Conservation (phyloP, 2,329 filamentous ascomycete genomes). For the Sporothrix brunneoviolacea region DNA sequence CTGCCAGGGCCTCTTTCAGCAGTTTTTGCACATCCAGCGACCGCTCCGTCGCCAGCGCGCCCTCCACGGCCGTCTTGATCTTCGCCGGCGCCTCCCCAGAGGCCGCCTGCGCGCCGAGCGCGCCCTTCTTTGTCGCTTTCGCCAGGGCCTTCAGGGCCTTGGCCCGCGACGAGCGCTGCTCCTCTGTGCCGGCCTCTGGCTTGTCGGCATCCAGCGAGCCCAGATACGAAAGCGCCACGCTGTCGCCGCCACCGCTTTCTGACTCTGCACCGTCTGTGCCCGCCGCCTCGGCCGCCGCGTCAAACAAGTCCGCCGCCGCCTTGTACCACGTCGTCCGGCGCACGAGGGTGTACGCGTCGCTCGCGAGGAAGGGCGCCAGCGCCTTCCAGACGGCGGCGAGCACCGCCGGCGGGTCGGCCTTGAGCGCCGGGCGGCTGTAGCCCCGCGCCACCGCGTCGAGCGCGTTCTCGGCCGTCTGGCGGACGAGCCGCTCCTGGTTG, state of each 20-base stretch:
- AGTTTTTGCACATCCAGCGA: slow-evolving; percentile 28
- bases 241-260: slow-evolving; percentile 25
- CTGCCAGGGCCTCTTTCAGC: slow-evolving; percentile 20
- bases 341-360: slow-evolving; percentile 34
- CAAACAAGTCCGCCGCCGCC: slow-evolving; percentile 41
- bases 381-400: slow-evolving; percentile 34
- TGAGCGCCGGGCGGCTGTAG: slow-evolving; percentile 38
- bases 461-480: slow-evolving; percentile 41
- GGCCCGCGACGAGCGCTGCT: slow-evolving; percentile 42
- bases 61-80: slow-evolving; percentile 47
- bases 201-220: slow-evolving; percentile 40
- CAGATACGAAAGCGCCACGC: slow-evolving; percentile 34
- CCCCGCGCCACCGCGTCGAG: slow-evolving; percentile 45
- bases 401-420: slow-evolving; percentile 30
- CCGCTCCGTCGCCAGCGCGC: slow-evolving; percentile 24
- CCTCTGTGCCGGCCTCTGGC: slow-evolving; percentile 43
- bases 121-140: slow-evolving; percentile 35
- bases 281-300: slow-evolving; percentile 29
- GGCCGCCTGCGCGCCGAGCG: slow-evolving; percentile 32
- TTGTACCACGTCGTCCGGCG: slow-evolving; percentile 48
- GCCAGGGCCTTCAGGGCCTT: slow-evolving; percentile 39
- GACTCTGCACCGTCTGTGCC: background rate
- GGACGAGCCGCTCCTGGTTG: slow-evolving; percentile 33
- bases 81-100: slow-evolving; percentile 14
- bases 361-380: slow-evolving; percentile 35